These are phyloP conservation scores for Anethum foeniculum DNA, from an alignment of 140 eudicot genomes.

Conservation along the genomic window DNA sequence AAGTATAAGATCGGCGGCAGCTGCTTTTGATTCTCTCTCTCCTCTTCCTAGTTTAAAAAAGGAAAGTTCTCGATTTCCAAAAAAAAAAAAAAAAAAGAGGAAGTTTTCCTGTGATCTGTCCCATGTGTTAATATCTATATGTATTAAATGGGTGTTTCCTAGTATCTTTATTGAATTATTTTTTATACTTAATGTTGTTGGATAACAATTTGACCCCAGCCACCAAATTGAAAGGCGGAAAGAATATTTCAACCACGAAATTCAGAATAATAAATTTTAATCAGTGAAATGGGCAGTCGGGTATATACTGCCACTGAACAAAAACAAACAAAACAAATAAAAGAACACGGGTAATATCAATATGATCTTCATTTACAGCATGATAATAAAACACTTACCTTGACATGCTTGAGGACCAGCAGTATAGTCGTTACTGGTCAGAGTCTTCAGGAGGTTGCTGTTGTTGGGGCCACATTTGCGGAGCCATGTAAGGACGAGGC, in stretches of 20 bases:
- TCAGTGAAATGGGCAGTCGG: neutral
- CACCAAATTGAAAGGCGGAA: neutral
- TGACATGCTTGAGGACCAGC: slow-evolving; percentile 4
- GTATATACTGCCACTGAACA: neutral
- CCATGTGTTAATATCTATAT: neutral
- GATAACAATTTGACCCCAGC: neutral
- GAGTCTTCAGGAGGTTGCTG: slow-evolving; percentile 65
- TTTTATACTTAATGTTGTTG: neutral
- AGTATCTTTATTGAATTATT: neutral
- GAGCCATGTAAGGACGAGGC: slow-evolving; percentile 16
- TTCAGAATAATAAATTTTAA: neutral
- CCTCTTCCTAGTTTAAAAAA: neutral
- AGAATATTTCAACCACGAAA: neutral
- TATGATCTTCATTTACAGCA: neutral
- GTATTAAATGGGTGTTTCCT: neutral
- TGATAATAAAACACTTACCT: slow-evolving; percentile 8
- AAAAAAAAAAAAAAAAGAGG: no score
- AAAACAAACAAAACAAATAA: neutral
- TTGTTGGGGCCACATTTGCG: slow-evolving; percentile 33
- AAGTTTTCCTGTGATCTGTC: neutral
- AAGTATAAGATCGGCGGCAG: neutral
- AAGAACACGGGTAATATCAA: neutral
- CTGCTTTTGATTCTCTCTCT: neutral
- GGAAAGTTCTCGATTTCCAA: neutral
- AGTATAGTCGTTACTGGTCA: slow-evolving; percentile 21